These are phyloP conservation scores for Agrocybe pediades DNA, from an alignment of 768 basidiomycete species.

Conservation along the genomic window DNA sequence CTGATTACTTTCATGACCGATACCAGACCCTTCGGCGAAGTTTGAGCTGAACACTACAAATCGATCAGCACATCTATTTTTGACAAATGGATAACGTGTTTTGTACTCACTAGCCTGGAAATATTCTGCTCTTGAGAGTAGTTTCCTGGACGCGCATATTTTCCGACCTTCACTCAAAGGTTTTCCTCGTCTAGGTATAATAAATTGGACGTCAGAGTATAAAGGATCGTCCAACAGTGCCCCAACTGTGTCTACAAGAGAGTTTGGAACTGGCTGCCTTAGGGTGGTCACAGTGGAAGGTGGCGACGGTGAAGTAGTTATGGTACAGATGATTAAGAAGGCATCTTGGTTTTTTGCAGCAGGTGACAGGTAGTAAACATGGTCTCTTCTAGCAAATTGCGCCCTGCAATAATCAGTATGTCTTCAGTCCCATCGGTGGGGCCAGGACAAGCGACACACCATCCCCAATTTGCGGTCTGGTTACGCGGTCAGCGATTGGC, in stretches of 20 bases:
- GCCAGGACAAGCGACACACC: conserved; percentile 41
- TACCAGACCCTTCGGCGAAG: conserved; percentile 58
- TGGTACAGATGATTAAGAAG: conserved; percentile 77
- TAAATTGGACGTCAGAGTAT: conserved; percentile 85
- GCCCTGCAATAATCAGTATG: conserved; percentile 45
- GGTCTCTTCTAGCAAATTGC: conserved; percentile 77
- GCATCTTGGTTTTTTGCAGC: conserved; percentile 61
- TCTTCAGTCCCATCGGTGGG: background rate
- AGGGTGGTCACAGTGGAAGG: conserved; percentile 48
- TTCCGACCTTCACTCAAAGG: conserved; percentile 38
- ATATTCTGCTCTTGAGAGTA: conserved; percentile 75
- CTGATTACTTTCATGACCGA: conserved; percentile 22
- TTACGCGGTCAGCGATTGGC: background rate
- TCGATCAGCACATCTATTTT: background rate
- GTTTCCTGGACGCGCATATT: conserved; percentile 70
- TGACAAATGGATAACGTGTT: background rate
- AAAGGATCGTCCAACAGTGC: conserved; percentile 75
- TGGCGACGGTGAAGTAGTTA: conserved; percentile 64
- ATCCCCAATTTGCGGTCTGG: conserved; percentile 87
- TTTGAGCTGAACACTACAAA: conserved; percentile 70
- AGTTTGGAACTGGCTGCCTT: conserved; percentile 62
- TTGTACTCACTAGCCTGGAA: conserved; percentile 64
- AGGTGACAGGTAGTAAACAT: conserved; percentile 60
- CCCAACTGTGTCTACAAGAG: conserved; percentile 72
- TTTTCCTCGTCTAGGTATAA: conserved; percentile 52